These are phyloP conservation scores for Chrysoporthe puriensis DNA, from an alignment of 2,329 filamentous ascomycete genomes.

Conservation along the genomic window DNA sequence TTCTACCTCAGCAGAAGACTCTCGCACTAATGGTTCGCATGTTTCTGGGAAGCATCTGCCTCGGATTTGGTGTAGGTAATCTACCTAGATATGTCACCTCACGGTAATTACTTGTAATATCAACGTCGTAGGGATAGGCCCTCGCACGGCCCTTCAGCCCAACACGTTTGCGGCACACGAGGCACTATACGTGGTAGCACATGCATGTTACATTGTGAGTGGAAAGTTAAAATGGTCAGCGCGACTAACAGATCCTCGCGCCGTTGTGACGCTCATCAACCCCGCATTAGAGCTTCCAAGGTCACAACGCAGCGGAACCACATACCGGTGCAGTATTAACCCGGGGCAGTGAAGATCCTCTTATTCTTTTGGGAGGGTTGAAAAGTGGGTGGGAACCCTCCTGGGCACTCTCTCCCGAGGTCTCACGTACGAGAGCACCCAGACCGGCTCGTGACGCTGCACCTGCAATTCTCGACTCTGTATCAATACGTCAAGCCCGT, in stretches of 20 bases:
- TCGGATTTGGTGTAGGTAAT: too few relatives aligned
- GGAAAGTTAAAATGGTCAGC: background rate
- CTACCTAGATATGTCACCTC: too few relatives aligned
- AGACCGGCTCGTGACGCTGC: background rate
- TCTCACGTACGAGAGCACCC: background rate
- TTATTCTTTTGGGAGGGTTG: background rate
- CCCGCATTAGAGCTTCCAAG: background rate
- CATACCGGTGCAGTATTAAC: background rate
- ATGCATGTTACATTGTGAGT: slow-evolving; percentile 1
- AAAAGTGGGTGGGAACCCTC: background rate
- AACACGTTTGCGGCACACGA: background rate
- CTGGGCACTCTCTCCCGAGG: too few relatives aligned
- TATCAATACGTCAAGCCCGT: background rate
- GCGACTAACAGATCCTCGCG: background rate
- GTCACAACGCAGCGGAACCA: background rate
- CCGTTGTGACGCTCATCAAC: background rate
- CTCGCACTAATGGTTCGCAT: too few relatives aligned
- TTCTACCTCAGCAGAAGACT: too few relatives aligned
- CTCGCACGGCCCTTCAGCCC: too few relatives aligned
- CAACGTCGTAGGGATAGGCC: too few relatives aligned
- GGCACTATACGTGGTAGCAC: too few relatives aligned
- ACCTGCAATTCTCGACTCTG: background rate
- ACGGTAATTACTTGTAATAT: too few relatives aligned
- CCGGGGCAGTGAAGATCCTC: background rate
- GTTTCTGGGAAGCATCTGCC: too few relatives aligned